Base-by-base conservation (phyloP, 73 alveolate genomes). In the Durusdinium trenchii region DNA sequence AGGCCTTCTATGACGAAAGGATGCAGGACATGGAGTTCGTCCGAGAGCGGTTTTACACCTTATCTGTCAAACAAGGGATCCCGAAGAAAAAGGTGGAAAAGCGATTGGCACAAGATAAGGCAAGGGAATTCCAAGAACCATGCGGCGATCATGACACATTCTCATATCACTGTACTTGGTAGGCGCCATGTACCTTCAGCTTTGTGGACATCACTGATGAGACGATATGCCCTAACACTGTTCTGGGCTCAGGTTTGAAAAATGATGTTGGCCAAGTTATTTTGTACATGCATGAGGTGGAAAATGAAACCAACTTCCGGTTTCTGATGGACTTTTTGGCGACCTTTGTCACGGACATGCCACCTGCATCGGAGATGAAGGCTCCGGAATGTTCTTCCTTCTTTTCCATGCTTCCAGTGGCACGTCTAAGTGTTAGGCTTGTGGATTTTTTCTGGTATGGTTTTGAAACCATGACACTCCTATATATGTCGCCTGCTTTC, bases 1-100 rank as follows among this genome's bases (percentile, higher is more conserved):
- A 78, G 89, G 89, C 64, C 20, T 78, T 78, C 89, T 78, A 78
- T 47, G 89, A 78, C 35, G 89, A 78, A 46, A 43, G 89, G 89
- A 57, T 78, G 16, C 20, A 40, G 43, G 89, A 45, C 30, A 23
- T 32, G 4, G 89, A 78, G 32, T 78, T 45, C 40, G 2, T 78
- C 46, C 12, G 14, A 3, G 45, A 43, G 1, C 43, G 89, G 40
- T 78, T 78, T 43, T 78, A 78, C 48, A 26, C 35, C 23, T 23
- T 78, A 62, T 57, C 89, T 3, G 89, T 78, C 5, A 12, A 14
- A 78, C 89, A 78, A 23, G 64, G 89, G 3, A 43, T 82, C 36
- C 92, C 92, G 20, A 82, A 82, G 47, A 4, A 7, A 16, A 82
- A 82, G n/a, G 92, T 82, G 20, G 73, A 82, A 35, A 82, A 82